Evolutionary conservation across 2,329 filamentous ascomycete genomes (phyloP), one percentile per base, ranked within the genome.

Genomic region (Arachnomyces sp.): DNA sequence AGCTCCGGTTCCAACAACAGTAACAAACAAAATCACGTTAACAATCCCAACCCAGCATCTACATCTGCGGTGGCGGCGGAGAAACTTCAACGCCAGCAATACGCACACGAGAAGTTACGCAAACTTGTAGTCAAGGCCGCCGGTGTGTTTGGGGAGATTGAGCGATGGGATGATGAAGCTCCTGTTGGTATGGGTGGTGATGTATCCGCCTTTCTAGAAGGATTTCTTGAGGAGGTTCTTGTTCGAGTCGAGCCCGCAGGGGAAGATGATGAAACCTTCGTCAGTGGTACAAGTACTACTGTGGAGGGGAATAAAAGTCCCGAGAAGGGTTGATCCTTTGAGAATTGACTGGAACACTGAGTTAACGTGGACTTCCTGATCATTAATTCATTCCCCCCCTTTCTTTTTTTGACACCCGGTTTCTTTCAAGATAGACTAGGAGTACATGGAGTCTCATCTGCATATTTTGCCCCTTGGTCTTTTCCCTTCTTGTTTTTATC

Each of bases 101-200:
- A 87, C 35, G 81, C 84, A 1, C 89, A 96, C 55, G 88, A 95
- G 44, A 84, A 85, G 60, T 74, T 96, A 31, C 76, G 84, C 48
- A 79, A 81, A 55, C 71, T 94, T 18, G 86, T 95, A 9, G 82
- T 82, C 48, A 93, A 94, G 59, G 74, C 93, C 21, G 84, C 82
- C 2, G 79, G 84, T 44, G 73, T 90, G 16, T 94, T 94, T 63
- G 83, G 82, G 56, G 88, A 95, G 60, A 87, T 98, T 54, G 90
- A 98, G 61, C 77, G 84, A 47, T 85, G 82, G 63, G 92, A 98
- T 63, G 84, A 83, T 59, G 77, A 81, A 32, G 84, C 87, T 51
- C 86, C 88, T 4, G 87, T 96, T 8, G 87, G 88, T 1, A 95
- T 96, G 90, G 90, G 88, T 0, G 82, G 86, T 33, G 89, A 90